Base-by-base conservation (phyloP, 1,139 yeast species). In the Pichia sp. region DNA sequence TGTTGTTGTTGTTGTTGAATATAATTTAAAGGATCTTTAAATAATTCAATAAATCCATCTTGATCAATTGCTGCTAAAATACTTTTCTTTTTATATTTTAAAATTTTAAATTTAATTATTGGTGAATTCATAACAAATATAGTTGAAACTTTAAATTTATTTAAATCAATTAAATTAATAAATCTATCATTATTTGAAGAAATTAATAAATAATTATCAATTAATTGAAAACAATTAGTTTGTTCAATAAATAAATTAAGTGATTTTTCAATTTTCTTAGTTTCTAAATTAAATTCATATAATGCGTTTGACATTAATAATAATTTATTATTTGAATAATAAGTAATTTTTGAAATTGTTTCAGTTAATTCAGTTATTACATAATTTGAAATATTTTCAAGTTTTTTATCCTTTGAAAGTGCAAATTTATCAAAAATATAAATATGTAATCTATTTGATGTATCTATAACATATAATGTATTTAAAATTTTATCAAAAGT, bases 181-280 rank as follows among this genome's bases (percentile, higher is more conserved):
- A 86, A 87, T 55, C 96, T 73, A 61, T 89, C 97, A 50, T 79
- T 80, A 32, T 67, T 68, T 1, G 96, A 94, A 47, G 83, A 78
- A 1, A 92, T 79, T 44, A 85, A 60, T 53, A 85, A 74, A 22
- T 36, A 38, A 41, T 72, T 78, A 6, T 66, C 34, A 31, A 35
- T 12, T 4, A 49, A 2, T 37, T 51, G 42, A 12, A 35, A 47
- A 33, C 48, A 41, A 23, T 47, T 45, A 16, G 49, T 56, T 40
- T 68, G 62, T 12, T 75, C 61, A 8, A 74, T 64, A 33, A 69
- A 51, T 22, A 78, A 35, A 41, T 51, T 51, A 22, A 49, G 31
- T 48, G 67, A 66, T 30, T 68, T 60, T 3, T 73, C 63, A 42
- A 65, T 57, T 41, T 64, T 68, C 0, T 59, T 54, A 9, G 60